These are phyloP conservation scores for Gracilaria caudata DNA, from an alignment of 23 red algal genomes.

Conservation along the genomic window DNA sequence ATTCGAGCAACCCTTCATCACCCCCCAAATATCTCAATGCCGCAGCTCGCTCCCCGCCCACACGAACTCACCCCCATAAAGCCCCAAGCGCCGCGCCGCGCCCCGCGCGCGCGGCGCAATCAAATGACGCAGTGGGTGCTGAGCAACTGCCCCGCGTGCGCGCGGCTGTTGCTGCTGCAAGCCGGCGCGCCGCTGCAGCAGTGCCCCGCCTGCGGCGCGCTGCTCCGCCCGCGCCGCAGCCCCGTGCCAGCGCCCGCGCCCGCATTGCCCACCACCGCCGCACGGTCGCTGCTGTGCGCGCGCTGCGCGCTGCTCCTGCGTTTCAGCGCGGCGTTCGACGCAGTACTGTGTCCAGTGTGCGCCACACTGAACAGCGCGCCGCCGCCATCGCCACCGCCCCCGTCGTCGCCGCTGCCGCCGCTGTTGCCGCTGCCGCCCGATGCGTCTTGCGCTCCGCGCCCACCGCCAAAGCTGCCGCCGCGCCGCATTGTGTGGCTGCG, in stretches of 20 bases:
- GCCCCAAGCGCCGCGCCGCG: slow-evolving; percentile 12
- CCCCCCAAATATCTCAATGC: no score
- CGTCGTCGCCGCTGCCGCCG: not conserved
- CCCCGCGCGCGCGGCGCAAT: not conserved
- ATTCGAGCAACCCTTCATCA: no score
- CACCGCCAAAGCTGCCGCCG: slow-evolving; percentile 37
- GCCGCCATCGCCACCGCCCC: not conserved
- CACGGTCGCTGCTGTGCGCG: slow-evolving; percentile 9
- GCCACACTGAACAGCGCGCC: slow-evolving; percentile 2
- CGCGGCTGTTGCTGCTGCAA: slow-evolving; percentile 28
- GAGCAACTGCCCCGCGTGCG: slow-evolving; percentile 39
- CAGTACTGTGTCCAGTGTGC: slow-evolving; percentile 32
- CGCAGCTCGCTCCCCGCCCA: no score
- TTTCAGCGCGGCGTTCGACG: not conserved
- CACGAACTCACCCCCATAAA: no score
- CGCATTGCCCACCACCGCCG: not conserved
- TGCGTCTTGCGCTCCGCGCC: not conserved
- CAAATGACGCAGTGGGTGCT: not conserved
- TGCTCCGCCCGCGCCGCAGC: not conserved
- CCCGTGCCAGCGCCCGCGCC: not conserved
- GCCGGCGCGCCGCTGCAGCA: slow-evolving; percentile 16
- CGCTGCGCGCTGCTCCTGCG: slow-evolving; percentile 28
- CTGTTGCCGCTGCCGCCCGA: slow-evolving; percentile 8
- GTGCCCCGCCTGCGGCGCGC: slow-evolving; percentile 30
- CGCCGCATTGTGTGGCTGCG: slow-evolving; percentile 48